Evolutionary conservation across 192 early-diverging fungal genomes (phyloP), one percentile per base, ranked within the genome.

Genomic region (Gigaspora rosea): DNA sequence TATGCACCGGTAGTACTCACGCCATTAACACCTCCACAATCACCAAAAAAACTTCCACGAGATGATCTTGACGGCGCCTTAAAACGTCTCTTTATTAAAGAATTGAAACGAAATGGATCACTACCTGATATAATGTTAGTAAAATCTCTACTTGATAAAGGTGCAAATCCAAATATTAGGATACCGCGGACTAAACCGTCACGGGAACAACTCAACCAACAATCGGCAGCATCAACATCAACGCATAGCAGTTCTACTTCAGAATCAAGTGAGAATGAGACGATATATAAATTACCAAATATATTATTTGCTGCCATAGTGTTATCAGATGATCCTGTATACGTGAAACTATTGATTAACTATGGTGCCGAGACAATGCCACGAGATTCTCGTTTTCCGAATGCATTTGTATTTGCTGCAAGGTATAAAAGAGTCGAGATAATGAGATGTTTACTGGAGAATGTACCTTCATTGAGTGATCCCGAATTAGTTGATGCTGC

Each of bases 361-460:
- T 66, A 66, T 47, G 64, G 64, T 41, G 32, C 18, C 16, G 64
- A 66, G n/a, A 66, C 64, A 36, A 66, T 66, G 64, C 64, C 64
- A 41, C 33, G 18, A 66, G 64, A 66, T n/a, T 8, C 12, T 2
- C 36, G 36, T 66, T 66, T 66, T 16, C 64, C 64, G n/a, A 66
- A 66, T 9, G 64, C 64, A 18, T 66, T 66, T n/a, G 64, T 66
- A 41, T 66, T 66, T 66, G 41, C 64, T 2, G 64, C 64, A 2
- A 66, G 35, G 15, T 46, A 66, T 66, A 41, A 66, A 66, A 32
- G 64, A 18, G 64, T 66, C 0, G 64, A 66, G 41, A 66, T 18
- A 6, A 66, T 66, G 64, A 66, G 64, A 66, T 66, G 64, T 66
- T 41, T 66, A 35, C 36, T 66, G n/a, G 64, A 66, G 18, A 66